Base-by-base conservation (phyloP, 176 grass and related monocot species). In the Bothriochloa decipiens region DNA sequence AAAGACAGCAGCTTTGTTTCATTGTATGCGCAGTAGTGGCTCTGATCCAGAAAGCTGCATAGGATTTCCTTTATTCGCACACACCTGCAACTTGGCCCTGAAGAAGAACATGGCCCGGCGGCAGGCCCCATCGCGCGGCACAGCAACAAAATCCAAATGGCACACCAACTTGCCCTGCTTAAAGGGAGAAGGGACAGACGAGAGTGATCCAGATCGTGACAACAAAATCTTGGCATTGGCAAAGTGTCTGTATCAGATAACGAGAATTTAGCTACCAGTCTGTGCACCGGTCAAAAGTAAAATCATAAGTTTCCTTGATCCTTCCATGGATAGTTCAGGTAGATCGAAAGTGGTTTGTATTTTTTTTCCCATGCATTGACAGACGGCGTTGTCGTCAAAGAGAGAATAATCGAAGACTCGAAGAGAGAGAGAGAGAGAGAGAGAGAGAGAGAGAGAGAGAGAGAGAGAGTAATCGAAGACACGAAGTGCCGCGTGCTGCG, bases 181-280 rank as follows among this genome's bases (percentile, higher is more conserved):
- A 42, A 86, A 66, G 35, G 33, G 32, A 53, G 49, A 50, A 25
- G 17, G 14, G 84, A 86, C 77, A 81, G 70, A 37, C 77, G 36
- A 81, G 60, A 67, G n/a, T 27, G 33, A 45, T 87, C 58, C 49
- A 43, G 76, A 86, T 12, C 6, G 43, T 40, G 45, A 81, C 35
- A 43, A n/a, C 16, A 57, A 79, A 27, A 87, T 86, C 32, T 86
- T 6, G 70, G 70, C 45, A 32, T 17, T 33, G 85, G 77, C 75
- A 18, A 57, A 81, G 70, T 14, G 85, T 87, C 85, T 22, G 25
- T 11, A 35, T 81, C 85, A 81, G 46, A 75, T 64, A 63, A 68
- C 11, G 4, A 79, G 39, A 26, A 72, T 65, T 52, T 50, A 14
- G 9, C 53, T 15, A 36, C 35, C 35, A 36, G 35, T 36, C 35